These are phyloP conservation scores for Evernia prunastri DNA, from an alignment of 495 filamentous ascomycete species.

Conservation along the genomic window DNA sequence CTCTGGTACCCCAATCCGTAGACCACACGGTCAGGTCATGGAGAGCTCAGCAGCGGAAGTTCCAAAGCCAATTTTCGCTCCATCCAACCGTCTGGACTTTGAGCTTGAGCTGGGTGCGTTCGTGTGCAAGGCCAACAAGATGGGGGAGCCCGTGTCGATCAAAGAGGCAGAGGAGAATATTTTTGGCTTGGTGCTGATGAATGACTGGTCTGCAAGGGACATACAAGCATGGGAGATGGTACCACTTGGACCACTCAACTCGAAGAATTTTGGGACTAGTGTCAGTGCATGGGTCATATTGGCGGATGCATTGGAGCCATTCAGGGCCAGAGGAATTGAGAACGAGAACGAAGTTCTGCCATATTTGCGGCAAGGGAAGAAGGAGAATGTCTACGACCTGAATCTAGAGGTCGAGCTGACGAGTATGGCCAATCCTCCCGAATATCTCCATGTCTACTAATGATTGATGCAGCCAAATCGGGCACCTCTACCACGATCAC, in stretches of 20 bases:
- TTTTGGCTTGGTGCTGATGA: slow-evolving; percentile 85
- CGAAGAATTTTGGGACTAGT: slow-evolving; percentile 89
- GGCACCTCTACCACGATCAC: slow-evolving; percentile 60
- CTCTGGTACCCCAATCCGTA: slow-evolving; percentile 65
- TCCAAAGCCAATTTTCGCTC: slow-evolving; percentile 55
- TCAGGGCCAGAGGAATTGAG: slow-evolving; percentile 52
- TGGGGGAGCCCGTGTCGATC: slow-evolving; percentile 59
- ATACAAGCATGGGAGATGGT: slow-evolving; percentile 89
- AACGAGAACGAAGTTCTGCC: slow-evolving; percentile 55
- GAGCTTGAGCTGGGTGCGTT: slow-evolving; percentile 88
- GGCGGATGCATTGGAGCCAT: slow-evolving; percentile 73
- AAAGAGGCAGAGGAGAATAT: slow-evolving; percentile 66
- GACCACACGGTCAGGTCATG: slow-evolving; percentile 80
- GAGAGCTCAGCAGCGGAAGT: slow-evolving; percentile 55
- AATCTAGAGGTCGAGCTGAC: slow-evolving; percentile 66
- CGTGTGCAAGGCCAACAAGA: slow-evolving; percentile 56
- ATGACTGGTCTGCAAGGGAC: slow-evolving; percentile 91
- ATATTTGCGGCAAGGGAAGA: slow-evolving; percentile 61
- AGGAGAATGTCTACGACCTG: slow-evolving; percentile 66
- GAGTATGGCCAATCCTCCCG: slow-evolving; percentile 38
- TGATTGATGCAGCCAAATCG: slow-evolving; percentile 37
- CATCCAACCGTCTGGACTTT: slow-evolving; percentile 67
- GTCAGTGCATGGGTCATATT: slow-evolving; percentile 88
- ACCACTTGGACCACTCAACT: slow-evolving; percentile 79
- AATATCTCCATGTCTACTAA: slow-evolving; percentile 14